Conservation (phyloP, 352 stramenopile genomes). For the Plasmopara muralis region DNA sequence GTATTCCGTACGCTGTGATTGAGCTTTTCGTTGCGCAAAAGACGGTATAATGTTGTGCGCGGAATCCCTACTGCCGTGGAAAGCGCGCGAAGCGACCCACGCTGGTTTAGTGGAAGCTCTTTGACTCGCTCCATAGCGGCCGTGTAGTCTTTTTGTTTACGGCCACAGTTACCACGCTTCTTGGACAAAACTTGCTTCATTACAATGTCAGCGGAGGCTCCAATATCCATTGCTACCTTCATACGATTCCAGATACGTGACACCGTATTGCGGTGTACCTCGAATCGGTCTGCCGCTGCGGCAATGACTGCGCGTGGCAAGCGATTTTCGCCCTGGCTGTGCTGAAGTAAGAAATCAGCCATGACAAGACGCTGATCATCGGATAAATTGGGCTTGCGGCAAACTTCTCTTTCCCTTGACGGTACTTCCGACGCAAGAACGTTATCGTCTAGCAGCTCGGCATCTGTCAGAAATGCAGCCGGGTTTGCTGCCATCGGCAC, state of each 20-base stretch:
- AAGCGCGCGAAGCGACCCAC: slow-evolving; percentile 27
- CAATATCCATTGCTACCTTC: slow-evolving; percentile 22
- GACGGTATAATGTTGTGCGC: slow-evolving; percentile 32
- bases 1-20: not conserved
- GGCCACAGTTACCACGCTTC: slow-evolving; percentile 34
- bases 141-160: slow-evolving; percentile 41
- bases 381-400: slow-evolving; percentile 31
- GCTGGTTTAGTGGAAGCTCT: slow-evolving; percentile 31
- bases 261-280: slow-evolving; percentile 40
- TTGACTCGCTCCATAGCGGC: slow-evolving; percentile 28
- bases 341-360: slow-evolving; percentile 33
- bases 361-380: slow-evolving; percentile 32
- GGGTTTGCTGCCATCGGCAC: not conserved
- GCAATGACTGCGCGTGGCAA: slow-evolving; percentile 30
- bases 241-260: slow-evolving; percentile 38
- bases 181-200: slow-evolving; percentile 32
- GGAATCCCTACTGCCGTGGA: slow-evolving; percentile 32
- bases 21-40: slow-evolving; percentile 26
- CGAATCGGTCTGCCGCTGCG: slow-evolving; percentile 27
- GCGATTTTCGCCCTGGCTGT: slow-evolving; percentile 22
- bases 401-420: slow-evolving; percentile 3
- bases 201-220: slow-evolving; percentile 17
- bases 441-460: not conserved
- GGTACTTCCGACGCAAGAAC: not conserved
- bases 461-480: not conserved